Evolutionary conservation across 257 asterid genomes (phyloP), one percentile per base, ranked within the genome.

Genomic region (Fraxinus excelsior): DNA sequence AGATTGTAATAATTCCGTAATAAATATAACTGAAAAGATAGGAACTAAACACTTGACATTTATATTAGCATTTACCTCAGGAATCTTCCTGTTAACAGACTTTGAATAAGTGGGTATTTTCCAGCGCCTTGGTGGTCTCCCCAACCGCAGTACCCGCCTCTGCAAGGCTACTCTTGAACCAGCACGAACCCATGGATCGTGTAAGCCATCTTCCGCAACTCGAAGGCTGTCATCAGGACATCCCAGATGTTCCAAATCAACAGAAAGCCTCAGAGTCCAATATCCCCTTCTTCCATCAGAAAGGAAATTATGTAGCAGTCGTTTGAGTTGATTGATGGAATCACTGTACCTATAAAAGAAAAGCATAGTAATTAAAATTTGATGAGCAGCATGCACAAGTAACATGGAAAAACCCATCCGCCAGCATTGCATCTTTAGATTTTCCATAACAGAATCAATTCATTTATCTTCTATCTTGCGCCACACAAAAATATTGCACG

Each of bases 111-210:
- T 83, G 74, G 99, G 99, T 72, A 79, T 80, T 86, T 88, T 93
- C 99, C 99, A 95, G 44, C 98, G 96, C 81, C 99, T 82, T 5
- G 99, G 99, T 72, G 99, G 99, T 85, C 91, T 95, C n/a, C 98
- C 98, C 82, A 93, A 73, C 70, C 98, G 88, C 40, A 93, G 72
- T 60, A 95, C 96, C 70, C 97, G 88, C 80, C 88, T 90, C 77
- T 95, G 97, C 67, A 95, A 87, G 71, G 98, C 96, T 79, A 89
- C 83, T 83, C 88, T 90, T 74, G 97, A 89, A 81, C 99, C 99
- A 38, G 98, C 89, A 71, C 97, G 97, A 79, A 95, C 91, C 97
- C 99, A 93, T 71, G 94, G 89, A 88, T 95, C 97, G 53, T 79
- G 84, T 79, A 95, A 73, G 69, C 93, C 93, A 81, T 86, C 85